Evolutionary conservation across 1,139 yeast genomes (phyloP), one percentile per base, ranked within the genome.

Genomic region (Nakaseomyces kungkrabaensis): DNA sequence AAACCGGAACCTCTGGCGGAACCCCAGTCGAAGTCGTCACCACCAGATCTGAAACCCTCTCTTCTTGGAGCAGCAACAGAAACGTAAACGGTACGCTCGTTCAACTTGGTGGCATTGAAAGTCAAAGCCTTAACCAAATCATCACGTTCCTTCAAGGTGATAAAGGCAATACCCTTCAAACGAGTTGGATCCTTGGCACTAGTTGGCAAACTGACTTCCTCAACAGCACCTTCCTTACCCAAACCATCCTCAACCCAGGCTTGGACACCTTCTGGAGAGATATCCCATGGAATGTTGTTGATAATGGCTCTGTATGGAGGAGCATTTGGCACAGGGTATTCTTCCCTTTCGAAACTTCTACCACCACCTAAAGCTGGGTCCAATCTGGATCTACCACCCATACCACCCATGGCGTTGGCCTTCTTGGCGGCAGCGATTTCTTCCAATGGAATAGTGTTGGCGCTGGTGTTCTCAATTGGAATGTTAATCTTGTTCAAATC

Each of bases 261-360:
- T 50, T 70, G 72, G 54, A 92, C 74, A 44, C 74, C 79, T 37
- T 74, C 80, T 67, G 90, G 96, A 51, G 74, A 70, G 45, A 80
- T 77, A 56, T 85, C 92, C 82, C 88, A 86, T 52, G 96, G 89
- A 65, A 94, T 78, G 70, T 90, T 89, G 64, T 81, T 79, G 59
- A 92, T 76, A 68, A 89, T 80, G 24, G 96, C 97, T 63, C 87
- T 85, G 75, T 71, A 94, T 50, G 99, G 99, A 32, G 97, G 90
- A 50, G 73, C 76, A 62, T 89, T 95, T 46, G 99, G 99, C 54
- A 94, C 75, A 44, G 96, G 96, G 62, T 72, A 85, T 62, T 82
- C 92, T 55, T 75, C 77, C 68, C 87, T 78, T 56, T 76, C 75
- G 59, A 52, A 54, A 43, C 54, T 57, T 44, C 55, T 52, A 43